Percentiles rank a stretch among this genome's conserved stretches.
phyloP scores from a whole-genome alignment of 2,329 filamentous ascomycete species.

The Fusarium miscanthi region DNA sequence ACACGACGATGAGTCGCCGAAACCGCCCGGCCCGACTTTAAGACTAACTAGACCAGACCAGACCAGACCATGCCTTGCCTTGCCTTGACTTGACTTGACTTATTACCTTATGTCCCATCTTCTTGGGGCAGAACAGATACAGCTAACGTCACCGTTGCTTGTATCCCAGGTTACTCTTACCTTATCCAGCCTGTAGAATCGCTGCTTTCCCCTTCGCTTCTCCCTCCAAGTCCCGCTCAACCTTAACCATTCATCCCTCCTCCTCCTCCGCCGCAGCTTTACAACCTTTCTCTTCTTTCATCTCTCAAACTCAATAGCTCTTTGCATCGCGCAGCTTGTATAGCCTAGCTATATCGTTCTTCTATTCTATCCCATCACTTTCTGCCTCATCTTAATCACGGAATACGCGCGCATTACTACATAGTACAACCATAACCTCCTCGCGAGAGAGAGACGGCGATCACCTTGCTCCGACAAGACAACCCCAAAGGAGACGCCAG shows the following conservation, averaged over 20 bases:
- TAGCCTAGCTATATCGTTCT: neutral
- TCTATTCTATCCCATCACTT: neutral
- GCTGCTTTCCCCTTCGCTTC: conserved; percentile 8
- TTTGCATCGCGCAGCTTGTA: conserved; percentile 10
- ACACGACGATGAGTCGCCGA: conserved; percentile 44
- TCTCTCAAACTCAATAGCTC: neutral
- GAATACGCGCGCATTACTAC: conserved; percentile 23
- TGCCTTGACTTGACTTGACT: neutral
- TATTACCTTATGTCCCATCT: neutral
- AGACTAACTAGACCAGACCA: conserved; percentile 16
- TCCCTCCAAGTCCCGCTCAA: conserved; percentile 22
- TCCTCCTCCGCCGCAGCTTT: neutral
- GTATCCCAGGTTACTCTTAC: neutral
- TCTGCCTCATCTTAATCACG: conserved; percentile 35
- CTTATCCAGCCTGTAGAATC: conserved; percentile 18
- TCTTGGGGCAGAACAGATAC: neutral
- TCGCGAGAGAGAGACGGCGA: conserved; percentile 26
- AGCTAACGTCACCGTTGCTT: conserved; percentile 45
- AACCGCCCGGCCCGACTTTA: conserved; percentile 42
- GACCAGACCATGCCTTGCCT: neutral
- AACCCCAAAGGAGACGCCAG: conserved; percentile 27
- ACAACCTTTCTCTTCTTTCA: conserved; percentile 18
- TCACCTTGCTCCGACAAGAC: conserved; percentile 33
- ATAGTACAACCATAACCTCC: neutral
- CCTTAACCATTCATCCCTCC: conserved; percentile 1